Base-by-base conservation (phyloP, 371 early-diverging fungal genomes). In the Choanephora cucurbitarum region DNA sequence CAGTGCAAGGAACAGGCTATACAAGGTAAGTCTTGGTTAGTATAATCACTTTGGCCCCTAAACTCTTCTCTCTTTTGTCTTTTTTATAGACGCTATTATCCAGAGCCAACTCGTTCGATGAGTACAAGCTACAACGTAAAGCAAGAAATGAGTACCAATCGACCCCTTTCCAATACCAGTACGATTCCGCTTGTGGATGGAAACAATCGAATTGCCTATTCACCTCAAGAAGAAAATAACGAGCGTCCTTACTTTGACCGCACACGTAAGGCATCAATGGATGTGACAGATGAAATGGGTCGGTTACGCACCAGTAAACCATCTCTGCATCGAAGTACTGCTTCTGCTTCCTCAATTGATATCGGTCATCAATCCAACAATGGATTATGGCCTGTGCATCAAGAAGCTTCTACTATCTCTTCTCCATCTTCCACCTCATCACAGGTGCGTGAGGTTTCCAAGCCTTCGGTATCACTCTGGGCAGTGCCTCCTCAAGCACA, bases 181-280 rank as follows among this genome's bases (percentile, higher is more conserved):
- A 40, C 15, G 13, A 11, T n/a, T n/a, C n/a, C n/a, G n/a, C n/a
- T n/a, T n/a, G 34, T 34, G 13, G 34, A n/a, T n/a, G n/a, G n/a
- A 31, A 57, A 19, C 22, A 44, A 14, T 31, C 44, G 47, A 15
- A 49, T 47, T 55, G 45, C 51, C 28, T 31, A 46, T 21, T 52
- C 58, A 40, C 41, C 61, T 39, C 49, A 50, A 40, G 61, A 55
- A 46, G 55, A 52, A 14, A 34, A 54, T 24, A 55, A 53, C 41
- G 57, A 57, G n/a, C 48, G 55, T 24, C 50, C 49, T 5, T 46
- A 60, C 15, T 46, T 49, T 44, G 53, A 54, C 28, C 52, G 31
- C 8, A 34, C 54, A 33, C 60, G 60, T 43, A 60, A 60, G 39
- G 48, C 44, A 28, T 60, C 60, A 2, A 43, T 60, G 18, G 60